phyloP scores from a whole-genome alignment of 2,329 filamentous ascomycete species.

The Calonectria pteridis region DNA sequence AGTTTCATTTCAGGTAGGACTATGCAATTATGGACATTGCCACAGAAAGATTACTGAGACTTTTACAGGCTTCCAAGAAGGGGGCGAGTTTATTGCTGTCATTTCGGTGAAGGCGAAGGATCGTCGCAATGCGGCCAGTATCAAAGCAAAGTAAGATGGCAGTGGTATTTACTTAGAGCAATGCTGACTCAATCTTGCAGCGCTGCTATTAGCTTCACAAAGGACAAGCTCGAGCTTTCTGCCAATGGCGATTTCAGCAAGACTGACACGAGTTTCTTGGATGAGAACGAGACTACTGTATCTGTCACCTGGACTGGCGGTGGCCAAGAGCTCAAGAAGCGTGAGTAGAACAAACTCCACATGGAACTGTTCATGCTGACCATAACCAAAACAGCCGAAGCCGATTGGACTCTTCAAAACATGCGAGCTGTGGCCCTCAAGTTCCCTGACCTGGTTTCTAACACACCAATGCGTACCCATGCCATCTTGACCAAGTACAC shows the following conservation, averaged over 20 bases:
- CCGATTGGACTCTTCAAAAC: constrained; percentile 24
- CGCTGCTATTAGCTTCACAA: constrained; percentile 14
- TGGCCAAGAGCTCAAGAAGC: constrained; percentile 14
- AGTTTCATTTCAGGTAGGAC: constrained; percentile 16
- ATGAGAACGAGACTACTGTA: constrained; percentile 23
- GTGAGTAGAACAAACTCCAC: background rate
- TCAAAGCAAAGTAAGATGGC: constrained; percentile 12
- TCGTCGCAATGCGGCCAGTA: background rate
- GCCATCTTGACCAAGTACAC: constrained; percentile 27
- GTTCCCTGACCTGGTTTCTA: constrained; percentile 16
- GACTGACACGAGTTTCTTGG: background rate
- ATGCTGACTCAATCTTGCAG: background rate
- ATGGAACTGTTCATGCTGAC: background rate
- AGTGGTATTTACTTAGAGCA: background rate
- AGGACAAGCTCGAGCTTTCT: background rate
- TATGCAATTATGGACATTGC: background rate
- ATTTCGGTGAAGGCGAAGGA: constrained; percentile 19
- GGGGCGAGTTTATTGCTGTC: constrained; percentile 14
- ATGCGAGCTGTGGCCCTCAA: constrained; percentile 16
- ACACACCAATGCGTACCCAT: constrained; percentile 25
- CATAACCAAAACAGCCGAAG: background rate
- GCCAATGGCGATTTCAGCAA: constrained; percentile 9
- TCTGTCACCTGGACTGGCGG: constrained; percentile 26
- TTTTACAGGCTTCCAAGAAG: constrained; percentile 16
- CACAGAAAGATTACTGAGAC: background rate